Evolutionary conservation across 345 rosid genomes (phyloP).

Genomic region (Populus nigra): DNA sequence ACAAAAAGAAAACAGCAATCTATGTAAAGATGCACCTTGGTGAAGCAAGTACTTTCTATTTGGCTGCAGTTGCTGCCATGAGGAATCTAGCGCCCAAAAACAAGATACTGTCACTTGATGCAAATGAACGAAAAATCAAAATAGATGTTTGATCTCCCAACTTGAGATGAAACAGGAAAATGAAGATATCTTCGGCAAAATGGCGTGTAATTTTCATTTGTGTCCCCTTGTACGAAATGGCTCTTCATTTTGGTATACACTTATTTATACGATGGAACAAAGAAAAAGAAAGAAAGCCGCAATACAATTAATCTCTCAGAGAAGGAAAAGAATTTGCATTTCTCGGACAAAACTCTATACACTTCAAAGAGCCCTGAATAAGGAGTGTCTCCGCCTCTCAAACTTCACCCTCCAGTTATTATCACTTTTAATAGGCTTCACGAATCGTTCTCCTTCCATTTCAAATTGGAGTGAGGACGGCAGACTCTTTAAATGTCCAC

Average conservation of each 20-base stretch:
- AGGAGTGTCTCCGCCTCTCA: conserved; percentile 47
- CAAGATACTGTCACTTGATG: neutral
- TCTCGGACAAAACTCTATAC: conserved; percentile 27
- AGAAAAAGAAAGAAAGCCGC: conserved; percentile 42
- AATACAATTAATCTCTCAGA: conserved; percentile 30
- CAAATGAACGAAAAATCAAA: neutral
- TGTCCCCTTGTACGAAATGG: conserved; percentile 20
- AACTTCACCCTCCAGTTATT: conserved; percentile 45
- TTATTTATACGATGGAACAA: conserved; percentile 26
- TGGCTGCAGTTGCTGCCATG: neutral
- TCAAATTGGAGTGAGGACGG: conserved; percentile 58
- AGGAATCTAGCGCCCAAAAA: neutral
- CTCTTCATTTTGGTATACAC: conserved; percentile 18
- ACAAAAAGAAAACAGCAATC: neutral
- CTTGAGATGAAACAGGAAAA: neutral
- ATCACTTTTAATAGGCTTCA: conserved; percentile 50
- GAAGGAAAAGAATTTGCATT: conserved; percentile 28
- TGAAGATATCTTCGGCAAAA: conserved; percentile 4
- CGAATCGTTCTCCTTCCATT: conserved; percentile 45
- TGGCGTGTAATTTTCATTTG: conserved; percentile 15
- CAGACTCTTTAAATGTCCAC: conserved; percentile 63
- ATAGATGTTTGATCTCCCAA: conserved; percentile 1
- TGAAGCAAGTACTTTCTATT: conserved; percentile 3
- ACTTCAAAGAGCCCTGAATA: conserved; percentile 38
- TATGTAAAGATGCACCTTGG: conserved; percentile 4